Evolutionary conservation across 495 filamentous ascomycete genomes (phyloP), one percentile per base, ranked within the genome.

Genomic region (Cairneyella variabilis): DNA sequence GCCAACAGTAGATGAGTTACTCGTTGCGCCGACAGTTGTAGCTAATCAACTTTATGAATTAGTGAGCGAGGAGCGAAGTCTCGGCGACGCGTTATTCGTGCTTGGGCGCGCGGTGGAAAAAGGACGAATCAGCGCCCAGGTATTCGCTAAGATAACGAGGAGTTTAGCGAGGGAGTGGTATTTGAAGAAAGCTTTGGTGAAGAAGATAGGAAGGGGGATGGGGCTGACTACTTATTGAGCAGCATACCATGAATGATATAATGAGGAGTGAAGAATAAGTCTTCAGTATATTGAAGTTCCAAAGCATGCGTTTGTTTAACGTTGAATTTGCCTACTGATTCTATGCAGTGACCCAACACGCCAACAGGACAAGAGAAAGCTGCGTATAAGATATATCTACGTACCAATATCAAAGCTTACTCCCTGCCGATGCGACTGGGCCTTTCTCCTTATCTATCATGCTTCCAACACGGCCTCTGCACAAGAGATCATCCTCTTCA

Each of bases 1-100:
- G 25, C 76, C 76, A 6, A 71, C 66, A 46, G 84, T 97, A 41
- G 93, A 98, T 70, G 88, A 95, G 25, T 75, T 97, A 27, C 76
- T 98, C 9, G 89, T 97, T n/a, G 91, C 91, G 5, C 89, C 91
- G 1, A 95, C 91, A 0, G 88, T 97, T 3, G 91, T 96, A 18
- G 90, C 86, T 6, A 88, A 87, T 60, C 93, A 98, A 76, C 71
- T 98, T 49, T 98, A 96, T 67, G 83, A 86, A 52, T 72, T 91
- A 2, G 87, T 89, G 20, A 86, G 89, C 1, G 93, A 97, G 65
- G 92, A 95, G 65, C 76, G 83, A 44, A 89, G 84, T 6, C 76
- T 93, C 32, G 86, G 83, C 48, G 91, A 96, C 58, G 86, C 87
- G 21, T 82, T 96, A 56, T 93, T 89, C 61, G 83, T 91, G 21